Evolutionary conservation across 176 grass and related monocot genomes (phyloP).

Genomic region (Coix lacrymajobi): DNA sequence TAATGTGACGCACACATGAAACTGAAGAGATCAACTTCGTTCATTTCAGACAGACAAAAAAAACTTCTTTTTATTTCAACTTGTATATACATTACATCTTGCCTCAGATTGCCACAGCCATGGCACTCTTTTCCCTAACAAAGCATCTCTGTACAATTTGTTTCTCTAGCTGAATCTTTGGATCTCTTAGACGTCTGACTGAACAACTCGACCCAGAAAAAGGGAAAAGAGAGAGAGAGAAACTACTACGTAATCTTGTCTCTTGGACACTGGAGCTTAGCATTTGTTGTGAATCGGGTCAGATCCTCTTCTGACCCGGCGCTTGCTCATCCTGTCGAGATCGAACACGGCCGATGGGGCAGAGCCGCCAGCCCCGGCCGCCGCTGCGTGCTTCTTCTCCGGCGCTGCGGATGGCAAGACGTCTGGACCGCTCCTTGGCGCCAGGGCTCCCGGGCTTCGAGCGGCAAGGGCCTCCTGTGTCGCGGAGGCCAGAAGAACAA

Average conservation of each 20-base stretch:
- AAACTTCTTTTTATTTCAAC: conserved; percentile 13
- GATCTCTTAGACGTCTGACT: background rate
- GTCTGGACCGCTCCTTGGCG: background rate
- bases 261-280: background rate
- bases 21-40: background rate
- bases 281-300: conserved; percentile 46
- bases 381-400: background rate
- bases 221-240: background rate
- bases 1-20: background rate
- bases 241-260: background rate
- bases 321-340: conserved; percentile 31
- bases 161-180: background rate
- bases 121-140: background rate
- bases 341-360: conserved; percentile 6
- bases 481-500: conserved; percentile 29
- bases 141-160: conserved; percentile 14
- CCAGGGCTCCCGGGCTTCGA: background rate
- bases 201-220: background rate
- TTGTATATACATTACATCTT: background rate
- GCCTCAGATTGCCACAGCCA: background rate
- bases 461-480: background rate
- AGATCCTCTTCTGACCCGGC: conserved; percentile 33
- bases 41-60: background rate
- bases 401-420: background rate
- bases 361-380: background rate